phyloP scores from a whole-genome alignment of 306 rosid species.

The Echinosophora koreensis region DNA sequence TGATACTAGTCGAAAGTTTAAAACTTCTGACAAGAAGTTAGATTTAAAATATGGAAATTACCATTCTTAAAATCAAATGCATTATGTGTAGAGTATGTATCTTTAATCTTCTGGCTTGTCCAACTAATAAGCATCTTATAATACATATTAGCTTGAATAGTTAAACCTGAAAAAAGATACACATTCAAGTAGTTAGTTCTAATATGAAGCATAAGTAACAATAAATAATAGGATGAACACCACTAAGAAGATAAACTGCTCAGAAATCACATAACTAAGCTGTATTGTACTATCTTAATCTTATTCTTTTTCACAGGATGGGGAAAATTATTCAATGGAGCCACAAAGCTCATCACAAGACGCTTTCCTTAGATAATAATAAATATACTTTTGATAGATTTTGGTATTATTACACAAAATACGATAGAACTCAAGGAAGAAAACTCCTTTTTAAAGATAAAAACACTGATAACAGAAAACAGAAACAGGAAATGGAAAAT shows the following conservation, averaged over 20 bases:
- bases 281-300: conserved; percentile 5
- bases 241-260: conserved; percentile 14
- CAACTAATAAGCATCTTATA: conserved; percentile 92
- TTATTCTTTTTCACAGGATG: conserved; percentile 15
- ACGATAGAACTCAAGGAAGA: background rate
- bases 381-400: background rate
- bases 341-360: conserved; percentile 22
- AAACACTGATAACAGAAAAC: background rate
- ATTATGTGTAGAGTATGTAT: conserved; percentile 72
- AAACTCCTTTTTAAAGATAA: background rate
- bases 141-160: conserved; percentile 88
- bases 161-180: conserved; percentile 73
- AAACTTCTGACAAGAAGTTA: conserved; percentile 12
- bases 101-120: conserved; percentile 97
- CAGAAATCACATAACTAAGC: conserved; percentile 33
- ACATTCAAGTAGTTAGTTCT: conserved; percentile 37
- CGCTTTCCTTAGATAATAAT: background rate
- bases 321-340: conserved; percentile 8
- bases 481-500: background rate
- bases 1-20: background rate
- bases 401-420: background rate
- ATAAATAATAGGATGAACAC: conserved; percentile 34
- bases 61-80: conserved; percentile 93
- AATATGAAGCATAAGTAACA: conserved; percentile 20
- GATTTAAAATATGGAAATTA: conserved; percentile 43